phyloP scores from a whole-genome alignment of 106 monocot genomes.

The Xerophyta viscosa region DNA sequence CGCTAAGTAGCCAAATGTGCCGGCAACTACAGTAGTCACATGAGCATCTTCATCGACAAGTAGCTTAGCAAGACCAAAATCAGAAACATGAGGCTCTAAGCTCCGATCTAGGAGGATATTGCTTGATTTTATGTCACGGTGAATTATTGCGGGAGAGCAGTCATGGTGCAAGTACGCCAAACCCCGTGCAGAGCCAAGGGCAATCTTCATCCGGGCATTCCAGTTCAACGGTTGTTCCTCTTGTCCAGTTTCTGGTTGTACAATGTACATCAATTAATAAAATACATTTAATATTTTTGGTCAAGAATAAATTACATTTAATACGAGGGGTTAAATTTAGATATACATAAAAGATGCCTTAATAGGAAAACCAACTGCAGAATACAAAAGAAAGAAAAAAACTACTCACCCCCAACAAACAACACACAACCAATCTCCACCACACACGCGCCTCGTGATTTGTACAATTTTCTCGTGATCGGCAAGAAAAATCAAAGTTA shows the following conservation, averaged over 20 bases:
- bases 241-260: constrained; percentile 44
- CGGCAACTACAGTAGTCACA: constrained; percentile 91
- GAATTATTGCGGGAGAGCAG: constrained; percentile 73
- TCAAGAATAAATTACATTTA: too few species aligned
- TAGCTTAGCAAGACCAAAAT: constrained; percentile 87
- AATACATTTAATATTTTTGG: too few species aligned
- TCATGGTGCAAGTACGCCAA: constrained; percentile 94
- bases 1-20: constrained; percentile 86
- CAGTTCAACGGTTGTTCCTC: constrained; percentile 84
- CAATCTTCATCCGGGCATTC: constrained; percentile 96
- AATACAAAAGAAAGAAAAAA: too few species aligned
- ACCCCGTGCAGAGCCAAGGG: constrained; percentile 80
- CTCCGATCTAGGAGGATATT: constrained; percentile 91
- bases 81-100: constrained; percentile 84
- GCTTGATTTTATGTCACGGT: constrained; percentile 81
- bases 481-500: too few species aligned
- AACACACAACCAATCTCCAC: too few species aligned
- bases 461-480: too few species aligned
- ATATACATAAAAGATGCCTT: too few species aligned
- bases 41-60: constrained; percentile 71
- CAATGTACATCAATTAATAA: background rate
- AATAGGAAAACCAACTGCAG: too few species aligned
- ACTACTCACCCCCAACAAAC: too few species aligned
- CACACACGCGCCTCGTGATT: too few species aligned
- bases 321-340: too few species aligned